Conservation (phyloP, 2,329 filamentous ascomycete genomes). For the Exophiala xenobiotica region DNA sequence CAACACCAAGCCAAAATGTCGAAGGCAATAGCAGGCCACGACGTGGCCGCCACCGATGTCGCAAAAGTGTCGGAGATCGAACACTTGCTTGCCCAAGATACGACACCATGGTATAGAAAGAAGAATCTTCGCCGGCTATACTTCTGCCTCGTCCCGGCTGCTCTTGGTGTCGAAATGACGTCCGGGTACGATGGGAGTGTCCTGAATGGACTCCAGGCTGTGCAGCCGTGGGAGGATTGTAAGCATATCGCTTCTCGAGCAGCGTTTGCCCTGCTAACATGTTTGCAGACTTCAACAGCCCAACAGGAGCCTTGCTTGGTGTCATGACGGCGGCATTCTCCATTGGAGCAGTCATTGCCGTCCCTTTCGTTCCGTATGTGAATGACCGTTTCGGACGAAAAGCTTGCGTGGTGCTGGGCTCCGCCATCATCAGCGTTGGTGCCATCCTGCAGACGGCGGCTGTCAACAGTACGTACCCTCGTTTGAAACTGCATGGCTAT, state of each 20-base stretch:
- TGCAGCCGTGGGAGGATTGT: constrained; percentile 26
- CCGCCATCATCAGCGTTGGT: constrained; percentile 48
- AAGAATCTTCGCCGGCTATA: constrained; percentile 59
- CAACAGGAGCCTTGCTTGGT: constrained; percentile 14
- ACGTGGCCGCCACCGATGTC: constrained; percentile 21
- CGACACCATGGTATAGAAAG: constrained; percentile 56
- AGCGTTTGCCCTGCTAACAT: constrained; percentile 44
- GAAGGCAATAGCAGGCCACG: constrained; percentile 16
- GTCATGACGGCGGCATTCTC: constrained; percentile 31
- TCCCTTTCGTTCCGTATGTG: constrained; percentile 48
- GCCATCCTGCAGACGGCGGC: constrained; percentile 39
- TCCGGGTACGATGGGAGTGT: constrained; percentile 34
- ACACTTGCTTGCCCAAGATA: constrained; percentile 34
- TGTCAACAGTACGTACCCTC: constrained; percentile 16
- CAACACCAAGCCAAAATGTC: constrained; percentile 12
- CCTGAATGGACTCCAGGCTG: constrained; percentile 23
- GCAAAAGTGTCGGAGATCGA: constrained; percentile 20
- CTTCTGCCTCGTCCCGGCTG: constrained; percentile 58
- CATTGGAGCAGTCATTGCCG: constrained; percentile 49
- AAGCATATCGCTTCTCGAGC: constrained; percentile 43
- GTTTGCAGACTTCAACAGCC: constrained; percentile 49
- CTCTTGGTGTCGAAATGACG: constrained; percentile 63
- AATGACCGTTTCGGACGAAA: constrained; percentile 50
- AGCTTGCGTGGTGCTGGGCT: constrained; percentile 49
- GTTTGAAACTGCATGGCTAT: too few species aligned